These are phyloP conservation scores for Urochloa ruziziensis DNA, from an alignment of 176 grass and related monocot genomes.

Conservation along the genomic window DNA sequence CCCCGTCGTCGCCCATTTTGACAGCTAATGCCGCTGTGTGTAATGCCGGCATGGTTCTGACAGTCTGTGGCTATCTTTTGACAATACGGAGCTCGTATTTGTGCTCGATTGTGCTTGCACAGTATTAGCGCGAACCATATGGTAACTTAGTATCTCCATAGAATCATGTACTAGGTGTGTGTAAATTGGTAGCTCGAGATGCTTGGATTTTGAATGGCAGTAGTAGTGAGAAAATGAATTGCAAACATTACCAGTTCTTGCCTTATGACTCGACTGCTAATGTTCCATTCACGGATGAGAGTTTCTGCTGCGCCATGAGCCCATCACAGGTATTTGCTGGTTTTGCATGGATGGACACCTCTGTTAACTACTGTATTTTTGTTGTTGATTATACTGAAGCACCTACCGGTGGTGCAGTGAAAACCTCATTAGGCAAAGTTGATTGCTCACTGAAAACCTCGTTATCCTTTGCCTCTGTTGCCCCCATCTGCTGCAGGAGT, in stretches of 20 bases:
- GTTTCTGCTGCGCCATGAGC: no score
- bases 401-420: no score
- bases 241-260: not conserved
- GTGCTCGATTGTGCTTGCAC: not conserved
- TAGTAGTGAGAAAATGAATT: not conserved
- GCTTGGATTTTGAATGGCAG: not conserved
- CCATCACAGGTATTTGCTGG: no score
- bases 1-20: slow-evolving; percentile 2
- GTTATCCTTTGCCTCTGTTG: no score
- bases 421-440: no score
- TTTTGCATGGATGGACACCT: no score
- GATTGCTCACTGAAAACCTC: no score
- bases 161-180: not conserved
- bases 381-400: no score
- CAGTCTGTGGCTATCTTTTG: not conserved
- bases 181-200: not conserved
- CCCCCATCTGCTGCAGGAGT: no score
- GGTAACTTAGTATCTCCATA: not conserved
- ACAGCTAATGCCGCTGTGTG: not conserved
- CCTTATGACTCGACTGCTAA: not conserved
- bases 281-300: not conserved
- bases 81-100: not conserved
- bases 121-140: not conserved
- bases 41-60: not conserved
- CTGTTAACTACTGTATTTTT: no score